Conservation (phyloP, 805 yeast genomes). For the Monosporozyma siamensis region DNA sequence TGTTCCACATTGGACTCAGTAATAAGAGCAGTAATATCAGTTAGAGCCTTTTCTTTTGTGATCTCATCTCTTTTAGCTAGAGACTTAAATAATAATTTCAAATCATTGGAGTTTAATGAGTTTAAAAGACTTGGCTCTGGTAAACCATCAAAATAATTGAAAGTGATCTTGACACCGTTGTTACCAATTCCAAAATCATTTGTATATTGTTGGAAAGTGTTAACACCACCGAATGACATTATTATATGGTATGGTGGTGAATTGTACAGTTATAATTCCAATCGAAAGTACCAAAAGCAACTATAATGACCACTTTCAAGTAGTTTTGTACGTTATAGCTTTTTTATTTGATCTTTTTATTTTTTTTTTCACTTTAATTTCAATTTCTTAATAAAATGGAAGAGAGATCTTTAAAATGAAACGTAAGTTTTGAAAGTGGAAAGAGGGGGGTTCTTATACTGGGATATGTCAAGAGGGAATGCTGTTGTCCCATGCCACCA, state of each 20-base stretch:
- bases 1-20: conserved; percentile 15
- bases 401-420: too few species aligned
- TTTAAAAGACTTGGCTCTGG: conserved; percentile 55
- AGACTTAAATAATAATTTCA: conserved; percentile 63
- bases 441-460: too few species aligned
- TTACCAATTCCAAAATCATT: conserved; percentile 32
- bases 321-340: too few species aligned
- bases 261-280: too few species aligned
- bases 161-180: conserved; percentile 46
- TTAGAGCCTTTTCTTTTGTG: conserved; percentile 76
- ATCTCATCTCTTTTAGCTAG: conserved; percentile 68
- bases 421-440: too few species aligned
- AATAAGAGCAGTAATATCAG: conserved; percentile 38
- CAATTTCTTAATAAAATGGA: too few species aligned
- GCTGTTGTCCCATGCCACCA: too few species aligned
- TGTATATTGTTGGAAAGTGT: conserved; percentile 20
- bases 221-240: conserved; percentile 27
- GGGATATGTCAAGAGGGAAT: too few species aligned
- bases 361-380: too few species aligned
- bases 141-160: conserved; percentile 67
- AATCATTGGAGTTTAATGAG: conserved; percentile 33
- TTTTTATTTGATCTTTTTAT: too few species aligned
- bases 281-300: too few species aligned
- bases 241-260: not conserved
- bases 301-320: too few species aligned